Percentiles rank a stretch among this genome's conserved stretches.
These are phyloP conservation scores for Allium fistulosum DNA, from an alignment of 106 monocot species.

Conservation along the genomic window DNA sequence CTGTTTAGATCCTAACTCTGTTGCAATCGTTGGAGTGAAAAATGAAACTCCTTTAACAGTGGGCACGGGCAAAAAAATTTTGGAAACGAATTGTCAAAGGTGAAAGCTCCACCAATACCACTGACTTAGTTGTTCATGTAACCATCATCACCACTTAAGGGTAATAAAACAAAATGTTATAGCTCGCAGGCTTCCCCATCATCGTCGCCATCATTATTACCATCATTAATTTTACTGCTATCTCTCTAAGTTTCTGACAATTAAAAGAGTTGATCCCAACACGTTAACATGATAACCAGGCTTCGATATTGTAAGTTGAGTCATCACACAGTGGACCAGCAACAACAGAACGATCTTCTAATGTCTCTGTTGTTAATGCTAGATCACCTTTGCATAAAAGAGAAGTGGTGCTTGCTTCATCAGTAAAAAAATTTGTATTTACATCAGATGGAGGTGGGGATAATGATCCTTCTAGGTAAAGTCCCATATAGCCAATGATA, in stretches of 20 bases:
- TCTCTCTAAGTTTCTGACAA: slow-evolving; percentile 86
- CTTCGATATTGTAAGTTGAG: slow-evolving; percentile 62
- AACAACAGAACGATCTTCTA: slow-evolving; percentile 47
- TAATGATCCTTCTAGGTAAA: slow-evolving; percentile 81
- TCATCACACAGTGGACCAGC: slow-evolving; percentile 86
- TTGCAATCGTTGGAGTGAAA: slow-evolving; percentile 60
- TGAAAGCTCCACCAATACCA: slow-evolving; percentile 65
- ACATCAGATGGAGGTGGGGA: slow-evolving; percentile 74
- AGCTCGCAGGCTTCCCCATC: slow-evolving; percentile 14
- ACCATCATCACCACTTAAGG: slow-evolving; percentile 94
- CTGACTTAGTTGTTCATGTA: slow-evolving; percentile 90
- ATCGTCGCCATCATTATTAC: slow-evolving; percentile 39
- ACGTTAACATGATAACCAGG: slow-evolving; percentile 80
- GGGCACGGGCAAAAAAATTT: slow-evolving; percentile 92
- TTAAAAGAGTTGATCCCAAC: slow-evolving; percentile 53
- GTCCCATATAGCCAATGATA: slow-evolving; percentile 49
- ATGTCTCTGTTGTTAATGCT: slow-evolving; percentile 53
- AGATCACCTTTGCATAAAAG: slow-evolving; percentile 51
- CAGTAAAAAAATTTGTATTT: slow-evolving; percentile 54
- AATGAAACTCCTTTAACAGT: slow-evolving; percentile 95
- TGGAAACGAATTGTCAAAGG: slow-evolving; percentile 78
- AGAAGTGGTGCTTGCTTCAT: slow-evolving; percentile 49
- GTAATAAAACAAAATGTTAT: slow-evolving; percentile 78
- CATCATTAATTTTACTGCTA: slow-evolving; percentile 23
- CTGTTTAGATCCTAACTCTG: slow-evolving; percentile 79